Conservation (phyloP, 495 filamentous ascomycete species). For the Xylaria intraflava region DNA sequence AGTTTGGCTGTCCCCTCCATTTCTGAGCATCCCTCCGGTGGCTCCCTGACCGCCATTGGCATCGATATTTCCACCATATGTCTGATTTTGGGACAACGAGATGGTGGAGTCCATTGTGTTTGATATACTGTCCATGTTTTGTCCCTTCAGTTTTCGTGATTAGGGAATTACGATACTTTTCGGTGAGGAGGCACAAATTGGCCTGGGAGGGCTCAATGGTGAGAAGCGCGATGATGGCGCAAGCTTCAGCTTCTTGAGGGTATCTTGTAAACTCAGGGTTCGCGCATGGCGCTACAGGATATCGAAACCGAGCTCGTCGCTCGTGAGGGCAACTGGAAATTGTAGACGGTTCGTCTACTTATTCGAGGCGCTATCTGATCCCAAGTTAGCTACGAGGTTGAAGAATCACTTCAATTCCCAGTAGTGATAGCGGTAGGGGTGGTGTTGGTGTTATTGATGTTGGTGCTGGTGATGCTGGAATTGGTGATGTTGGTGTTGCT, state of each 20-base stretch:
- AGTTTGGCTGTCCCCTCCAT: slow-evolving; percentile 41
- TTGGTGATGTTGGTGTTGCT: not conserved
- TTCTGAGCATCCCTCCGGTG: slow-evolving; percentile 33
- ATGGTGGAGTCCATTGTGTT: slow-evolving; percentile 56
- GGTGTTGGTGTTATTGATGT: not conserved
- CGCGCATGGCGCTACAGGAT: slow-evolving; percentile 39
- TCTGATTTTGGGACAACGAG: slow-evolving; percentile 40
- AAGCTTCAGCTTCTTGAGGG: slow-evolving; percentile 47
- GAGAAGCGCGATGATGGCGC: slow-evolving; percentile 40
- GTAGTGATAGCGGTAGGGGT: not conserved
- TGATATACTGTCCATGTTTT: slow-evolving; percentile 37
- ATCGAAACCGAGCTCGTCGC: slow-evolving; percentile 23
- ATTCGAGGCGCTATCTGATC: slow-evolving; percentile 2
- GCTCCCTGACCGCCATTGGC: slow-evolving; percentile 55
- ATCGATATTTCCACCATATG: slow-evolving; percentile 30
- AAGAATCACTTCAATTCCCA: not conserved
- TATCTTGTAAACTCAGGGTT: slow-evolving; percentile 43
- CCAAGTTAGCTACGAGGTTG: slow-evolving; percentile 6
- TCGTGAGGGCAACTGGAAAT: slow-evolving; percentile 29
- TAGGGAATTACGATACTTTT: not conserved
- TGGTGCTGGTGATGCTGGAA: not conserved
- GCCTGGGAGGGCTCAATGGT: slow-evolving; percentile 29
- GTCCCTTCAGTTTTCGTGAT: slow-evolving; percentile 20
- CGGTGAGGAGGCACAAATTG: slow-evolving; percentile 7
- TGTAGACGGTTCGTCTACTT: slow-evolving; percentile 13